Base-by-base conservation (phyloP, 2,329 filamentous ascomycete genomes). In the Aureobasidium sp. region DNA sequence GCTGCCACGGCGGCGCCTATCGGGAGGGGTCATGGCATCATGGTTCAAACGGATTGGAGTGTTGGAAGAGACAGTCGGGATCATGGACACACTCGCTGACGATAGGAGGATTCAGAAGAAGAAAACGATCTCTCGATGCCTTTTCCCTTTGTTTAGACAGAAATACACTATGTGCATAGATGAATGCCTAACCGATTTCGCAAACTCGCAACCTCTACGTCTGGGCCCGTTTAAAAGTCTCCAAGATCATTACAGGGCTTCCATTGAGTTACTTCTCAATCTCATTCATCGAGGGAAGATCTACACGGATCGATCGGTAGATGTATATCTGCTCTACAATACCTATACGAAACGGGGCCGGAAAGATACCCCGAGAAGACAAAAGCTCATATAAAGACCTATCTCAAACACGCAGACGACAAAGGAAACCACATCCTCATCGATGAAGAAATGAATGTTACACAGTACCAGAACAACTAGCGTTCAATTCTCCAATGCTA, bases 1-100 rank as follows among this genome's bases (percentile, higher is more conserved):
- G 33, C 56, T 48, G 17, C 56, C 29, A 29, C 31, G 17, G 56
- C 56, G 12, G 56, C 56, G 17, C 56, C 56, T 9, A 59, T 59
- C 3, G 56, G 33, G 8, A 15, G 27, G 24, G 52, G 39, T 14
- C 29, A 35, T 37, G 56, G 56, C 7, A 59, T 59, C 31, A 29
- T 47, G 19, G 56, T 59, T 22, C 56, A 59, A 12, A 59, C 22
- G 9, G 56, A 59, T 15, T 59, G 19, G 22, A 49, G 24, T 17
- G 44, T 59, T 29, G 56, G 44, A 19, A 59, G 42, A 19, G 39
- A 40, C 11, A 45, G n/a, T 19, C 9, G 53, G 11, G 53, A 45
- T 2, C 17, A 40, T 40, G 33, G 42, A 12, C 29, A n/a, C 5
- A 5, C n/a, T 22, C 9, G 6, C 6, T 35, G 31, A 22, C 22